A percentile compares a stretch with the other conserved stretches of the same genome.
Evolutionary conservation across 106 monocot genomes (phyloP).

Genomic region (Allium sativum): DNA sequence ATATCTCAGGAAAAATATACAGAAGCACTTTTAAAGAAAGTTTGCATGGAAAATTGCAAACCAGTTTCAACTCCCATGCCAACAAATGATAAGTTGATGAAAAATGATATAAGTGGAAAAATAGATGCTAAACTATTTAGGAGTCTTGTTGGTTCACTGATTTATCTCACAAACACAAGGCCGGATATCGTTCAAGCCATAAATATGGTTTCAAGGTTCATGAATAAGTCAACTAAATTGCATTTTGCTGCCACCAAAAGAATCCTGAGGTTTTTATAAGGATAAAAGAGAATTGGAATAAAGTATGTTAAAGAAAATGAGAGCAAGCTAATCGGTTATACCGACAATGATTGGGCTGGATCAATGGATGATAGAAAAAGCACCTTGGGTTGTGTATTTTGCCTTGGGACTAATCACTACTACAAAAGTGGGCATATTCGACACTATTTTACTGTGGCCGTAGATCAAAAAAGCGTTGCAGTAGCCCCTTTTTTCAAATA

Average conservation of each 20-base stretch:
- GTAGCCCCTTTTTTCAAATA: too few species aligned
- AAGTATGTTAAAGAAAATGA: background rate
- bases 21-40: background rate
- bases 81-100: background rate
- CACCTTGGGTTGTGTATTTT: constrained; percentile 1
- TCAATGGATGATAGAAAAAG: constrained; percentile 4
- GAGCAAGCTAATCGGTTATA: background rate
- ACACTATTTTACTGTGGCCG: too few species aligned
- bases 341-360: constrained; percentile 9
- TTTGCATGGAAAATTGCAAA: constrained; percentile 3
- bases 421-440: too few species aligned
- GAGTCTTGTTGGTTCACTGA: background rate
- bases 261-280: background rate
- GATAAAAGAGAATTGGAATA: background rate
- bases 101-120: background rate
- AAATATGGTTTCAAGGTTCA: background rate
- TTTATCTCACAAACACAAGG: constrained; percentile 4
- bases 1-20: background rate
- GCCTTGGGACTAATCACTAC: background rate
- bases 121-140: background rate
- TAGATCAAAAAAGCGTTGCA: too few species aligned
- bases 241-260: background rate
- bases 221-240: background rate
- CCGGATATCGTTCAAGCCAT: background rate
- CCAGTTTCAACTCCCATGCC: background rate